Evolutionary conservation across 345 rosid species (phyloP).

Genomic region (Anacardium occidentale): DNA sequence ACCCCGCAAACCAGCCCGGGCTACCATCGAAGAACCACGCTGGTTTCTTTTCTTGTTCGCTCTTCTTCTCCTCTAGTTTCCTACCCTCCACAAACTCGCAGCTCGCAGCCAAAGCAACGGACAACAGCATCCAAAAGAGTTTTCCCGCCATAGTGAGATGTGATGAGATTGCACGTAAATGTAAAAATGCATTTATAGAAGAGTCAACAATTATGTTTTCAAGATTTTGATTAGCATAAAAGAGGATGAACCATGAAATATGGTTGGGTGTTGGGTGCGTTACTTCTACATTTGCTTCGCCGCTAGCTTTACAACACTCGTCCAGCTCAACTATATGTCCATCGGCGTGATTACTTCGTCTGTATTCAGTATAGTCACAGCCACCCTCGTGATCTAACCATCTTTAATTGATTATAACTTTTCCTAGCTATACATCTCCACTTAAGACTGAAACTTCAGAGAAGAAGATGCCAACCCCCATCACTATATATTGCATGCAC

Average conservation of each 20-base stretch:
- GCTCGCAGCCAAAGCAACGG: conserved; percentile 18
- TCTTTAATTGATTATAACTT: not conserved
- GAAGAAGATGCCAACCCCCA: not conserved
- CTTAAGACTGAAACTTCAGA: not conserved
- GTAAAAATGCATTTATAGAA: conserved; percentile 4
- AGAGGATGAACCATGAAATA: not conserved
- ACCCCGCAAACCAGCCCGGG: conserved; percentile 19
- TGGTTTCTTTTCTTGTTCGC: conserved; percentile 28
- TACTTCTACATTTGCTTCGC: not conserved
- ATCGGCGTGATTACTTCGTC: conserved; percentile 22
- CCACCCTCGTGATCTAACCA: conserved; percentile 7
- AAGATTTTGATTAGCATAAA: not conserved
- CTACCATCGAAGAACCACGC: conserved; percentile 24
- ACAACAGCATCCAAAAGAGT: conserved; percentile 9
- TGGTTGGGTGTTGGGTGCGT: conserved; percentile 27
- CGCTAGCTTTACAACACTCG: conserved; percentile 9
- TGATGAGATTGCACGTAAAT: too few relatives aligned
- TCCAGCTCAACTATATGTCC: conserved; percentile 22
- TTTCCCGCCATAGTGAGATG: conserved; percentile 15
- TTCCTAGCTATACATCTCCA: not conserved
- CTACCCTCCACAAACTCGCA: conserved; percentile 23
- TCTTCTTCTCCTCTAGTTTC: conserved; percentile 21
- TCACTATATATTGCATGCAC: not conserved
- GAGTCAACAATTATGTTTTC: not conserved
- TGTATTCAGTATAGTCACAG: conserved; percentile 11